Evolutionary conservation across 2,329 filamentous ascomycete genomes (phyloP).

Genomic region (Epicoccum sorghinum): DNA sequence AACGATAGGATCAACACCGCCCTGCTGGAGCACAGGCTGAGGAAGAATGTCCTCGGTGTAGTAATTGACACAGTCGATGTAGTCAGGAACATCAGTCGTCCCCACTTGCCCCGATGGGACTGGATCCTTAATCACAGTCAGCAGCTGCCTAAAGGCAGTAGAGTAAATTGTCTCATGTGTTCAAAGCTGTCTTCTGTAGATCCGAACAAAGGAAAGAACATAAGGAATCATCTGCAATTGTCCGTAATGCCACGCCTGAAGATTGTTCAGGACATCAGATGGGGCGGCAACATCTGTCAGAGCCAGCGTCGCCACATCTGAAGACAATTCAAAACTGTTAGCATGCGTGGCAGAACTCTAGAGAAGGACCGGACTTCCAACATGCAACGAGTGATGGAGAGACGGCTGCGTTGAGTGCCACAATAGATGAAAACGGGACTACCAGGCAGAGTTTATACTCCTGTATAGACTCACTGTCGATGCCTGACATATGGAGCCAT

Average conservation of each 20-base stretch:
- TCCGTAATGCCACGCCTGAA: not conserved
- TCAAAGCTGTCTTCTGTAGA: conserved; percentile 19
- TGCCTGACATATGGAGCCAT: no score
- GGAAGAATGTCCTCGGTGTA: no score
- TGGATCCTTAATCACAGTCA: conserved; percentile 12
- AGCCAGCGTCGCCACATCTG: not conserved
- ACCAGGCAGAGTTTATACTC: not conserved
- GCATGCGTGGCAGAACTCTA: not conserved
- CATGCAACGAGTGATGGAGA: not conserved
- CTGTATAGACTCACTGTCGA: not conserved
- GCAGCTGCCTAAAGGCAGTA: conserved; percentile 19
- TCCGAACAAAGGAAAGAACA: not conserved
- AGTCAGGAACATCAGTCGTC: not conserved
- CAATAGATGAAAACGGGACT: not conserved
- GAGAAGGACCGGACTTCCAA: not conserved
- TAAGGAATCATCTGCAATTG: not conserved
- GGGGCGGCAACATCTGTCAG: not conserved
- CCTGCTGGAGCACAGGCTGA: no score
- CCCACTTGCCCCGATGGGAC: not conserved
- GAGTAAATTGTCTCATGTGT: conserved; percentile 17
- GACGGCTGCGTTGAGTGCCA: not conserved
- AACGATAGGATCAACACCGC: no score
- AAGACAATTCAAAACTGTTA: no score
- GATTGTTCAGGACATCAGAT: not conserved
- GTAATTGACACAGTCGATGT: no score